Evolutionary conservation across 2,329 filamentous ascomycete genomes (phyloP), one percentile per base, ranked within the genome.

Genomic region (Ophiostoma quercus): DNA sequence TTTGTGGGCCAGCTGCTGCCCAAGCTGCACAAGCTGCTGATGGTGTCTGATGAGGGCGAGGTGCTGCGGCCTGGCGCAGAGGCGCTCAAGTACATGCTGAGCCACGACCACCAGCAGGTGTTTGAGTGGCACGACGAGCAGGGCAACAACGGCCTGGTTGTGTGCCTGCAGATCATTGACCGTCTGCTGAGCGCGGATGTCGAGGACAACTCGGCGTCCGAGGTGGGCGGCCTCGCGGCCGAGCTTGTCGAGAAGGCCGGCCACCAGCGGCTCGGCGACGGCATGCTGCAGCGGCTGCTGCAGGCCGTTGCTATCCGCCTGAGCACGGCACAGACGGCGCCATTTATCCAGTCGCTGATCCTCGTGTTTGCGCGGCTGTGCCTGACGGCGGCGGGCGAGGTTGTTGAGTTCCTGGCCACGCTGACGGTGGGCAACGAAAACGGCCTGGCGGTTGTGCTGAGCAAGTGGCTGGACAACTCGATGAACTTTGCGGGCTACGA

Each of bases 401-500:
- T 99, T 1, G 90, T 98, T 16, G 90, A 95, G 69, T 99, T 99
- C 81, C 84, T 99, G 41, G 90, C 90, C 72, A 89, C 92, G 76
- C 90, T 97, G 72, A 86, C 92, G 74, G 91, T 98, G 73, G 87
- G 88, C 66, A 89, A 89, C 22, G 84, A 91, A 76, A 96, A 85
- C 76, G 95, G 94, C n/a, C 82, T 99, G 8, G 88, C 94, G 73
- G 89, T 97, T 32, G 95, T 99, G 3, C 82, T 98, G 74, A 86
- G 89, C 79, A 97, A 98, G 80, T 99, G 95, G 95, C 84, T 99
- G 0, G 95, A 98, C 81, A 97, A 98, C 79, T 97, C 93, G 3
- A 87, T 96, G 79, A 96, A 91, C 79, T 99, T 99, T 80, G 93
- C 93, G n/a, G 95, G 95, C 14, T 99, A 97, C 75, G 94, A 98